Conservation (phyloP, 2,329 filamentous ascomycete species). For the Coniochaeta prunicola region DNA sequence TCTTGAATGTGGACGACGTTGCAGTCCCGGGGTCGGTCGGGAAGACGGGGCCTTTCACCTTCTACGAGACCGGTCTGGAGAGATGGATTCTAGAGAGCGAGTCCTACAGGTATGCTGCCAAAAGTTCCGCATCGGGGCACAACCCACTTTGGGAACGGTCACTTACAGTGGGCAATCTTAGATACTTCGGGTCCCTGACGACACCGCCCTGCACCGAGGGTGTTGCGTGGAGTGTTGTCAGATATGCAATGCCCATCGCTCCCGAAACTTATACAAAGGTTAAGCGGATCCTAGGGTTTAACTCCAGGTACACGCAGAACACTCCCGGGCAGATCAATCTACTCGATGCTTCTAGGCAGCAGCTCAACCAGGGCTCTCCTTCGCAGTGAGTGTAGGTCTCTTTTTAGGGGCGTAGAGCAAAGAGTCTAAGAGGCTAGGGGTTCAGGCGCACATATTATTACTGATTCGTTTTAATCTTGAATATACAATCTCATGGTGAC, state of each 20-base stretch:
- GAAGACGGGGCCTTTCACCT: slow-evolving; percentile 30
- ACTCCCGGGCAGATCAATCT: slow-evolving; percentile 35
- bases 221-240: slow-evolving; percentile 44
- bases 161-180: not conserved
- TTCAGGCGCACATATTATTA: too few relatives aligned
- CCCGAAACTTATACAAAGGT: slow-evolving; percentile 41
- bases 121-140: not conserved
- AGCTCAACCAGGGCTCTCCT: not conserved
- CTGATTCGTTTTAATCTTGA: too few relatives aligned
- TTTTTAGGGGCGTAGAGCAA: not conserved
- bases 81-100: not conserved
- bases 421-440: too few relatives aligned
- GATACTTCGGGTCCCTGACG: slow-evolving; percentile 52
- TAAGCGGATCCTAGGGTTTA: slow-evolving; percentile 48
- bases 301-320: slow-evolving; percentile 48
- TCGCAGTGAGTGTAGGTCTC: not conserved
- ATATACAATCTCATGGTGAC: not conserved
- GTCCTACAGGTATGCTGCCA: not conserved
- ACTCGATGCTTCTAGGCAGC: slow-evolving; percentile 13
- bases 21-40: slow-evolving; percentile 28
- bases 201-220: slow-evolving; percentile 55
- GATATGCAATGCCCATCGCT: slow-evolving; percentile 37
- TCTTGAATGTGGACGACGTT: slow-evolving; percentile 29
- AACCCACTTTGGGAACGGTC: not conserved
- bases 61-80: slow-evolving; percentile 21